Conservation (phyloP, 78 protist species). For the Dictyostelium discoideum region dicty_2.7 NC_007091.3:2827501-2828000, state of each 20-base stretch:
- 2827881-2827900: conserved; percentile 6
- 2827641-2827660: background rate
- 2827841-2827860: background rate
- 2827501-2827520: conserved; percentile 13
- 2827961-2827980: background rate
- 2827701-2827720: background rate
- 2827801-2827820: conserved; percentile 20
- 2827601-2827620: conserved; percentile 34
- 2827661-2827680: background rate
- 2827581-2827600: conserved; percentile 27
- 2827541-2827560: conserved; percentile 26
- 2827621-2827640: background rate
- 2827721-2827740: background rate
- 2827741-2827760: background rate
- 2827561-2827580: background rate
- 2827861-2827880: background rate
- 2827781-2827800: conserved; percentile 48
- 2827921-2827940: background rate
- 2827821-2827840: conserved; percentile 21
- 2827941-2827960: background rate
- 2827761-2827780: conserved; percentile 46
- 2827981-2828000: background rate
- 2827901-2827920: background rate
- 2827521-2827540: background rate
- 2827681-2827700: conserved; percentile 25